Evolutionary conservation across 768 basidiomycete genomes (phyloP), one percentile per base, ranked within the genome.

Genomic region (Suillus paluster): DNA sequence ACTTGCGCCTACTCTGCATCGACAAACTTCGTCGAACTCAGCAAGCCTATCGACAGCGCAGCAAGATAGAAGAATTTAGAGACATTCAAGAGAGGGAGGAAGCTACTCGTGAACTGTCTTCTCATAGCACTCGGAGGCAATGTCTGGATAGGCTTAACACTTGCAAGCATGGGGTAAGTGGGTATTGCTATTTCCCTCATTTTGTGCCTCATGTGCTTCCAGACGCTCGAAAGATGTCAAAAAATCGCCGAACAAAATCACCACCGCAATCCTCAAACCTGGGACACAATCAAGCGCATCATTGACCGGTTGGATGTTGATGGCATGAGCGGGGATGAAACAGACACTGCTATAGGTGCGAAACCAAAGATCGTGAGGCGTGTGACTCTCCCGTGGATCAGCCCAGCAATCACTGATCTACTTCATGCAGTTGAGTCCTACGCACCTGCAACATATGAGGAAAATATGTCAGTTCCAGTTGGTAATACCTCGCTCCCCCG

Each of bases 241-340:
- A 23, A 56, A 52, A 60, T 65, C 4, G n/a, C 15, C 1, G 11
- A 3, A 3, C 36, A 63, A 27, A 65, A 65, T 39, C 5, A n/a
- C 17, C 58, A 38, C 9, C 12, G 19, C 27, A 54, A 65, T 50
- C 53, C 61, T 17, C n/a, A 55, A 30, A 15, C 6, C 3, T 65
- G 53, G 53, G 46, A 59, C 25, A 23, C 21, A 3, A 46, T 58
- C 25, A 1, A 1, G 5, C 25, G 48, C 8, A 44, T 59, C 4
- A 41, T 55, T 23, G 25, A 25, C 4, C 6, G 30, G 27, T 57
- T 65, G 6, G 25, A 23, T 33, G 12, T 65, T 6, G 25, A 63
- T 5, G 62, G 62, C 8, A 63, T 64, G 63, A 64, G 61, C 25
- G 49, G 56, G 33, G 61, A 64, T 21, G 25, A 64, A n/a, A 64